These are phyloP conservation scores for Calocybe indica DNA, from an alignment of 768 basidiomycete genomes.

Conservation along the genomic window DNA sequence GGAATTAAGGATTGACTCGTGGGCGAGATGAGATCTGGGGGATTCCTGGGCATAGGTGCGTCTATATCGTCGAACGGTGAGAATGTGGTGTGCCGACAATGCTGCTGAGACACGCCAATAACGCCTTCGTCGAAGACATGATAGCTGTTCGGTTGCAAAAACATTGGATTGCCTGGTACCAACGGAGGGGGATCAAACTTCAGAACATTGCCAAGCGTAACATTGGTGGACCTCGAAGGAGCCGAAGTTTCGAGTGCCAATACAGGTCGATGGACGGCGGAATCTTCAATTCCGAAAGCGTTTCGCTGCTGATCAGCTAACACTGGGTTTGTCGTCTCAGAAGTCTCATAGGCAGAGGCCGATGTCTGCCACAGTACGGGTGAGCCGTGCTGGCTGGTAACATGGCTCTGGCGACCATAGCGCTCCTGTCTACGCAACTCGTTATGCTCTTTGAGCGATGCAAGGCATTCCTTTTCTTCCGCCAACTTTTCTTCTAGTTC, in stretches of 20 bases:
- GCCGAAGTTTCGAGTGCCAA: slow-evolving; percentile 11
- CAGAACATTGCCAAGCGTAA: background rate
- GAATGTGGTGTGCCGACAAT: slow-evolving; percentile 29
- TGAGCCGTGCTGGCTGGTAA: slow-evolving; percentile 13
- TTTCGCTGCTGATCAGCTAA: slow-evolving; percentile 11
- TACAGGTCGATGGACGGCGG: background rate
- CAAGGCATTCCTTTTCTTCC: slow-evolving; percentile 55
- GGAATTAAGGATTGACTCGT: slow-evolving; percentile 49
- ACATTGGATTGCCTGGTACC: background rate
- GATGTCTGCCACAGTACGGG: slow-evolving; percentile 11
- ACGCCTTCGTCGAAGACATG: slow-evolving; percentile 34
- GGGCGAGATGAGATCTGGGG: slow-evolving; percentile 28
- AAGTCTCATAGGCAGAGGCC: background rate
- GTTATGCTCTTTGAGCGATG: slow-evolving; percentile 50
- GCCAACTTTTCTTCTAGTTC: slow-evolving; percentile 71
- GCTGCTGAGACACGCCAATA: slow-evolving; percentile 16
- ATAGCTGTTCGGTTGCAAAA: slow-evolving; percentile 31
- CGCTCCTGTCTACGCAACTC: slow-evolving; percentile 42
- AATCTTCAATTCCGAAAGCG: background rate
- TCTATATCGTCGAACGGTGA: slow-evolving; percentile 50
- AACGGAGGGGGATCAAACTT: background rate
- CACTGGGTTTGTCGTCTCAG: background rate
- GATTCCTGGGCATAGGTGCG: slow-evolving; percentile 8
- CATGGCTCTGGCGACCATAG: slow-evolving; percentile 17
- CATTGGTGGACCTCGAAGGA: background rate